These are phyloP conservation scores for Rubia tinctorum DNA, from an alignment of 305 asterid species.

Conservation along the genomic window DNA sequence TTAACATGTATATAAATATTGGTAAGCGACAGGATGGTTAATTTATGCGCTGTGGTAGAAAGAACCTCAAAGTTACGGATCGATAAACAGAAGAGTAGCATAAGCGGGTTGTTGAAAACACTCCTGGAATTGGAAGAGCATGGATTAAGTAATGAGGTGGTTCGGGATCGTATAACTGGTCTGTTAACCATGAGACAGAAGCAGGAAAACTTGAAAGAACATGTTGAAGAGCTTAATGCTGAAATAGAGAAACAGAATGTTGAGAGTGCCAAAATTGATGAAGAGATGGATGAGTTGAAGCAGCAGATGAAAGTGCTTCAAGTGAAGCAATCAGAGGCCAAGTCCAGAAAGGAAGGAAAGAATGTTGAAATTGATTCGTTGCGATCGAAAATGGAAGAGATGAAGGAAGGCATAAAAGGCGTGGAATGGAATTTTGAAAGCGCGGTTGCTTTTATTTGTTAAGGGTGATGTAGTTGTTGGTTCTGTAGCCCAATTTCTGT, in stretches of 20 bases:
- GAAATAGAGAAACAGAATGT: constrained; percentile 27
- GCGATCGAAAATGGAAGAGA: too few relatives aligned
- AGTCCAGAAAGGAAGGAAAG: too few relatives aligned
- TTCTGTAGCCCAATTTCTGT: too few relatives aligned
- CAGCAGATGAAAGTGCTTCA: constrained; percentile 43
- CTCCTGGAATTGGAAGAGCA: constrained; percentile 55
- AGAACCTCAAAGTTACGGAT: constrained; percentile 39
- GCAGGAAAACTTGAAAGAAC: constrained; percentile 31
- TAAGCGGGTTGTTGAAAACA: constrained; percentile 48
- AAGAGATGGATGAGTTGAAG: constrained; percentile 39
- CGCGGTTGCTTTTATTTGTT: constrained; percentile 14
- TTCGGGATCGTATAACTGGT: constrained; percentile 33
- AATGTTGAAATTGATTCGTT: too few relatives aligned
- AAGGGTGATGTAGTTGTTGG: too few relatives aligned
- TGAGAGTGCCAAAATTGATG: constrained; percentile 30
- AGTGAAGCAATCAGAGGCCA: constrained; percentile 40
- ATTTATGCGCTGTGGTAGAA: constrained; percentile 52
- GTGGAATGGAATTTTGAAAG: constrained; percentile 26
- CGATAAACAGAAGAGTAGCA: constrained; percentile 37
- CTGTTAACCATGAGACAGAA: constrained; percentile 33
- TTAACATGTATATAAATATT: too few relatives aligned
- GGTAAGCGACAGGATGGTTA: too few relatives aligned
- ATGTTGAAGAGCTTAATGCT: constrained; percentile 22
- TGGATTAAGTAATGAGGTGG: constrained; percentile 50
- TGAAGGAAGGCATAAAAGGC: too few relatives aligned